phyloP scores from a whole-genome alignment of 306 rosid genomes.

The Sechiopsis laciniata region DNA sequence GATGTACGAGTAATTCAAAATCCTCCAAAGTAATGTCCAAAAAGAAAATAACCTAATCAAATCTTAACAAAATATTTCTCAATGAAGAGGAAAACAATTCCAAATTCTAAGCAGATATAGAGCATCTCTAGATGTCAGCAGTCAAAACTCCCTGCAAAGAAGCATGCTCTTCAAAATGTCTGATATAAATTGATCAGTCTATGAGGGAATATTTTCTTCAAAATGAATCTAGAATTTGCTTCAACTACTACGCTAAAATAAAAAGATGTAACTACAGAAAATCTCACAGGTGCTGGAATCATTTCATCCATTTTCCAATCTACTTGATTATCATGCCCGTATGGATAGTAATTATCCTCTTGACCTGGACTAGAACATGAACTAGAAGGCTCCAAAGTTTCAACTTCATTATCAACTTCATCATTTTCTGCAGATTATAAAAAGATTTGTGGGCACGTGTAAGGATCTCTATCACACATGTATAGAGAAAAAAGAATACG shows the following conservation, averaged over 20 bases:
- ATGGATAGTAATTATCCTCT: constrained; percentile 29
- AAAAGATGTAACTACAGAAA: constrained; percentile 5
- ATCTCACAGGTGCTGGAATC: constrained; percentile 63
- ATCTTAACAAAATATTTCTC: neutral
- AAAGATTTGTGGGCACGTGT: constrained; percentile 13
- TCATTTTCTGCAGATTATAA: constrained; percentile 36
- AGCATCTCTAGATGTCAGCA: neutral
- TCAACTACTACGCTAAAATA: neutral
- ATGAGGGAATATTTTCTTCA: neutral
- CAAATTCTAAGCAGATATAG: neutral
- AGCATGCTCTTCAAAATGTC: constrained; percentile 1
- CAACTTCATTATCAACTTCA: constrained; percentile 34
- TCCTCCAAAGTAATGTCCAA: neutral
- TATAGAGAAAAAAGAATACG: neutral
- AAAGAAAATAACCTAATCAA: neutral
- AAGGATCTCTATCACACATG: constrained; percentile 2
- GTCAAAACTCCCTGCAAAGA: constrained; percentile 8
- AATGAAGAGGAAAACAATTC: constrained; percentile 6
- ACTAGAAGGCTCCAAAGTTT: constrained; percentile 41
- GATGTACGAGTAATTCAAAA: neutral
- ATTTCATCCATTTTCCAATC: constrained; percentile 59
- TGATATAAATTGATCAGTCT: neutral
- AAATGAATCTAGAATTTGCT: neutral
- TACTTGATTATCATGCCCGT: constrained; percentile 46
- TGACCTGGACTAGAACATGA: constrained; percentile 54